Base-by-base conservation (phyloP, 306 rosid genomes). In the Coriaria nepalensis region DNA sequence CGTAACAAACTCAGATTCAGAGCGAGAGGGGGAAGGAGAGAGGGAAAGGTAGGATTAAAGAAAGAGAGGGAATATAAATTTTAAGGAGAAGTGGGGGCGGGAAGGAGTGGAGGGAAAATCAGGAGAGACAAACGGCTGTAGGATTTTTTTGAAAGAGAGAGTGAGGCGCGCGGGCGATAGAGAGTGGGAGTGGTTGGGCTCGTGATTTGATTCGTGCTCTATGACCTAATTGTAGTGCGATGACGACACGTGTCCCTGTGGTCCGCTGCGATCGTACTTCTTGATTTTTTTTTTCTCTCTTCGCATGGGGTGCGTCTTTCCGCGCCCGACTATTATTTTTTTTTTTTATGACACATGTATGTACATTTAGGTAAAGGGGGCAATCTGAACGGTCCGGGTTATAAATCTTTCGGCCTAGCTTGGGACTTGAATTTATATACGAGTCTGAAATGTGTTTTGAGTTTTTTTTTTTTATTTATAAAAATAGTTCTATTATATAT, bases 161-260 rank as follows among this genome's bases (percentile, higher is more conserved):
- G 6, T 29, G 9, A 13, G 43, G 48, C 36, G 65, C n/a, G 75
- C 74, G 74, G 60, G 74, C n/a, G n/a, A n/a, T n/a, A n/a, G n/a
- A n/a, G n/a, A n/a, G 70, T 48, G 43, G 34, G 13, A 38, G 35
- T 13, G 6, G 52, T 47, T 39, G 65, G 64, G 52, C 20, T 35
- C 15, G 13, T n/a, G 29, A 0, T 45, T 40, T 0, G 44, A 52
- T 38, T 37, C 52, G 45, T 14, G 4, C 29, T 20, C 29, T 20
- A 20, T 13, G 8, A 52, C 43, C 29, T 20, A 20, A 3, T 52
- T 53, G 10, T 37, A 0, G 5, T 20, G 43, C 7, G 10, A 10
- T 10, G 15, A 8, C 10, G 68, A 63, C 68, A 37, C 50, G 68
- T 63, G 55, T 43, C 38, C 0, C 2, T 34, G 55, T 34, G 68